These are phyloP conservation scores for Keithomyces neogunnii DNA, from an alignment of 2,329 filamentous ascomycete genomes.

Conservation along the genomic window DNA sequence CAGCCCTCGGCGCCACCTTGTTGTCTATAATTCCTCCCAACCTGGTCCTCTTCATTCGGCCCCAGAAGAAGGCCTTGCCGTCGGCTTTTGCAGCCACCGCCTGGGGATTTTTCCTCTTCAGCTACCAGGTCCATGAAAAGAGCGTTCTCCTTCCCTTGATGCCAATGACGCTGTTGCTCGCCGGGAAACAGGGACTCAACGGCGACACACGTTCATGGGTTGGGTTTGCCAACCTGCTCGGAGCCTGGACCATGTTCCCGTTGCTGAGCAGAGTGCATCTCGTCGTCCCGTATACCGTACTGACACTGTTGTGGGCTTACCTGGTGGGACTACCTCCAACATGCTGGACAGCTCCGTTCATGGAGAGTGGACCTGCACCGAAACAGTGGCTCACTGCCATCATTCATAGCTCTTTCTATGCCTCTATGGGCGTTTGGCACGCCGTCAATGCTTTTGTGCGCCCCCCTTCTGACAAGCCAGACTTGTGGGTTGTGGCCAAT, in stretches of 20 bases:
- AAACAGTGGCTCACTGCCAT: constrained; percentile 50
- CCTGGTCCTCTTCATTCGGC: constrained; percentile 67
- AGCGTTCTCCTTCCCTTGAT: constrained; percentile 86
- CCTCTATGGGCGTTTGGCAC: constrained; percentile 75
- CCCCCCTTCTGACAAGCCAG: constrained; percentile 71
- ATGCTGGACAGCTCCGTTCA: constrained; percentile 59
- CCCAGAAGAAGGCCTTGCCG: constrained; percentile 68
- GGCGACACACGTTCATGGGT: constrained; percentile 80
- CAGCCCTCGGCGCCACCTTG: constrained; percentile 67
- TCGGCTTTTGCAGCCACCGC: constrained; percentile 74
- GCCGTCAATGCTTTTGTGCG: constrained; percentile 57
- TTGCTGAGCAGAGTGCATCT: constrained; percentile 79
- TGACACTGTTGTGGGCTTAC: constrained; percentile 85
- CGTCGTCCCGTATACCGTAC: constrained; percentile 71
- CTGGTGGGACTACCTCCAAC: constrained; percentile 79
- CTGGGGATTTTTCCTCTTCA: constrained; percentile 97
- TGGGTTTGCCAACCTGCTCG: constrained; percentile 88
- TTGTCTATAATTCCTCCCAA: constrained; percentile 72
- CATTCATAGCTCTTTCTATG: constrained; percentile 69
- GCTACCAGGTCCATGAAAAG: constrained; percentile 98
- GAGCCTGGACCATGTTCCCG: constrained; percentile 89
- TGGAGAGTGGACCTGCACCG: constrained; percentile 28
- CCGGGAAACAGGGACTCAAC: constrained; percentile 66
- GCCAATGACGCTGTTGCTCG: constrained; percentile 84
- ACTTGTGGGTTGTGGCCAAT: constrained; percentile 90